These are phyloP conservation scores for Debaryomycetaceae sp. DNA, from an alignment of 1,139 yeast genomes.

Conservation along the genomic window DNA sequence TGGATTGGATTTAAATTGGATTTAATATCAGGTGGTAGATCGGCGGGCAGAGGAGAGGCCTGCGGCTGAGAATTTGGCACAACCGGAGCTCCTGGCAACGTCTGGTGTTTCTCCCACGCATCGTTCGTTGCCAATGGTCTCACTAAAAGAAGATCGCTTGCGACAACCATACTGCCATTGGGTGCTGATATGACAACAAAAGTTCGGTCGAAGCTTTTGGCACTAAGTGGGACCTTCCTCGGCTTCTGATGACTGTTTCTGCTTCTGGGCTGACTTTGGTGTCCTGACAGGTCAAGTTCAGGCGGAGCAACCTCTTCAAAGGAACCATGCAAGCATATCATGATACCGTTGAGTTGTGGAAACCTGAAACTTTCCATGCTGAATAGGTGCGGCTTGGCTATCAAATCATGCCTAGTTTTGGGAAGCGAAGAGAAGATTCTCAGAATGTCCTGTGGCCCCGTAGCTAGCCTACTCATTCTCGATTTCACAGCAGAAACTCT, in stretches of 20 bases:
- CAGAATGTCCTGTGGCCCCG: constrained; percentile 67
- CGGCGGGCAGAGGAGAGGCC: constrained; percentile 27
- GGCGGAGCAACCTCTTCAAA: constrained; percentile 67
- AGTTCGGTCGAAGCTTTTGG: constrained; percentile 83
- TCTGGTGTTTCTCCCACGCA: constrained; percentile 47
- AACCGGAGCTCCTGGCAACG: constrained; percentile 6
- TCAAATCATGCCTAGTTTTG: constrained; percentile 65
- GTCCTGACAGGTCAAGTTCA: constrained; percentile 16
- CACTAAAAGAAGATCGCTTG: constrained; percentile 74
- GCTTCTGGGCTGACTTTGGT: constrained; percentile 24
- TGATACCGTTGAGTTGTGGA: constrained; percentile 71
- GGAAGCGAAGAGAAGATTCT: constrained; percentile 68
- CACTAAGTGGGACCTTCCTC: constrained; percentile 44
- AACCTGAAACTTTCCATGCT: constrained; percentile 77
- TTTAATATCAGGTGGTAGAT: constrained; percentile 53
- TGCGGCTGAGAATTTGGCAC: constrained; percentile 14
- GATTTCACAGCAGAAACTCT: constrained; percentile 60
- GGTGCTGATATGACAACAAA: constrained; percentile 76
- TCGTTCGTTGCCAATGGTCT: constrained; percentile 58
- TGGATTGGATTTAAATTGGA: constrained; percentile 53
- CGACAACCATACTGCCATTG: constrained; percentile 69
- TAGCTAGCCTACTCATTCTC: constrained; percentile 55
- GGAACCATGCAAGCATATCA: constrained; percentile 79
- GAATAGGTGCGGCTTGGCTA: constrained; percentile 59
- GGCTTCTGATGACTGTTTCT: constrained; percentile 28